Evolutionary conservation across 2,329 filamentous ascomycete genomes (phyloP).

Genomic region (Colletotrichum chrysophilum): DNA sequence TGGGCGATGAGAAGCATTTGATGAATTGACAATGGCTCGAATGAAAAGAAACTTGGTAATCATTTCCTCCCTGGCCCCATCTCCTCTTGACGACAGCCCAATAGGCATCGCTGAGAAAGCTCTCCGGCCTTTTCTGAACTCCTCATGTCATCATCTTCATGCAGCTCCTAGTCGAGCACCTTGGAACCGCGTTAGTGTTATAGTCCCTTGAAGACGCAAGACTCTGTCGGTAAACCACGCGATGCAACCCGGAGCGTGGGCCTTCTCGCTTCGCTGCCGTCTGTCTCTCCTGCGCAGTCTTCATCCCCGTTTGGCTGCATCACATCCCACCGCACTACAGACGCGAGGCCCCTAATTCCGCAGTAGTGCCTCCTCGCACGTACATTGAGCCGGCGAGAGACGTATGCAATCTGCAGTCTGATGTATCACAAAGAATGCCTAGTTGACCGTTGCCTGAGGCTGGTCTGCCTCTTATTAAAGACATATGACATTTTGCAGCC

Average conservation of each 20-base stretch:
- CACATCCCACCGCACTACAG: neutral
- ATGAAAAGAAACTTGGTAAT: neutral
- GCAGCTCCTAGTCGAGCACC: neutral
- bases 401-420: neutral
- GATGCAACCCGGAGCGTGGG: neutral
- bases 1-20: neutral
- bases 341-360: neutral
- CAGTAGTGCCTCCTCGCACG: neutral
- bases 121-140: neutral
- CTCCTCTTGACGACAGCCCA: neutral
- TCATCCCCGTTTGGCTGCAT: neutral
- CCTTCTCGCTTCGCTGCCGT: neutral
- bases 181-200: neutral
- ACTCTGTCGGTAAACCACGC: neutral
- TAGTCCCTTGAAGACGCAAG: neutral
- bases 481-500: neutral
- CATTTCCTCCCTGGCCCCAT: neutral
- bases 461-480: neutral
- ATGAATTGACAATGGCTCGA: neutral
- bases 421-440: neutral
- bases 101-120: neutral
- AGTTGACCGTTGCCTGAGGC: neutral
- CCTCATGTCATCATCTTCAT: neutral
- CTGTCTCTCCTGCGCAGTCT: neutral
- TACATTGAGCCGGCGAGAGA: neutral